phyloP scores from a whole-genome alignment of 2,329 filamentous ascomycete genomes.

The Trichoderma cornu-damae region DNA sequence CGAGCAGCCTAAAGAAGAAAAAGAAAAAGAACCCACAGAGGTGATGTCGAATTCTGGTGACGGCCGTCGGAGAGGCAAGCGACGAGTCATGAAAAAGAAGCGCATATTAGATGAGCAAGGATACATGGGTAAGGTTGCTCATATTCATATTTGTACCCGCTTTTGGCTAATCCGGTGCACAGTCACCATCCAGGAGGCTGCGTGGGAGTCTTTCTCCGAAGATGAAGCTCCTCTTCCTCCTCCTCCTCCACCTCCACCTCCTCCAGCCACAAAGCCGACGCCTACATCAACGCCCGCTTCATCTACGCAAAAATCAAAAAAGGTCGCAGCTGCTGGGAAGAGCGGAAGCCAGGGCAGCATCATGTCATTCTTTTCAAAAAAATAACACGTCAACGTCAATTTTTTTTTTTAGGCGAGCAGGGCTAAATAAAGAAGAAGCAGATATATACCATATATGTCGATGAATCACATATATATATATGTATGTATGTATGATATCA shows the following conservation, averaged over 20 bases:
- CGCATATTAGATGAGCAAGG: conserved; percentile 83
- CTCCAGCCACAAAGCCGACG: conserved; percentile 49
- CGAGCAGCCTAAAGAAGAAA: conserved; percentile 30
- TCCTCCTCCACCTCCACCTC: conserved; percentile 42
- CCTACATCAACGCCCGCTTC: conserved; percentile 40
- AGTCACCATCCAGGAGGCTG: conserved; percentile 82
- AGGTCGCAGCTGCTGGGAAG: conserved; percentile 46
- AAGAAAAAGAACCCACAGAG: conserved; percentile 45
- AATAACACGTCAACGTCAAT: conserved; percentile 38
- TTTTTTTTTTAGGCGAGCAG: background rate
- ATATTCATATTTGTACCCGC: background rate
- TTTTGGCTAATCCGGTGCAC: conserved; percentile 18
- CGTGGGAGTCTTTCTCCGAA: conserved; percentile 91
- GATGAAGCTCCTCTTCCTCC: conserved; percentile 61
- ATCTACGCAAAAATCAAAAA: conserved; percentile 49
- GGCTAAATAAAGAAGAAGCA: background rate
- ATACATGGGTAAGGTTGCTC: conserved; percentile 64
- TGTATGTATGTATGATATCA: background rate
- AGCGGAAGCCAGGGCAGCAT: conserved; percentile 66
- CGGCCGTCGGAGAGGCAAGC: conserved; percentile 68
- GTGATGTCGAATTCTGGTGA: conserved; percentile 48
- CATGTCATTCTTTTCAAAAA: conserved; percentile 89
- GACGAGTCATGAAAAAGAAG: conserved; percentile 82
- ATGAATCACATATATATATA: background rate
- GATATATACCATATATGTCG: background rate